Percentiles rank a stretch among this genome's conserved stretches.
phyloP scores from a whole-genome alignment of 495 filamentous ascomycete species.

The Penicillium desertorum region DNA sequence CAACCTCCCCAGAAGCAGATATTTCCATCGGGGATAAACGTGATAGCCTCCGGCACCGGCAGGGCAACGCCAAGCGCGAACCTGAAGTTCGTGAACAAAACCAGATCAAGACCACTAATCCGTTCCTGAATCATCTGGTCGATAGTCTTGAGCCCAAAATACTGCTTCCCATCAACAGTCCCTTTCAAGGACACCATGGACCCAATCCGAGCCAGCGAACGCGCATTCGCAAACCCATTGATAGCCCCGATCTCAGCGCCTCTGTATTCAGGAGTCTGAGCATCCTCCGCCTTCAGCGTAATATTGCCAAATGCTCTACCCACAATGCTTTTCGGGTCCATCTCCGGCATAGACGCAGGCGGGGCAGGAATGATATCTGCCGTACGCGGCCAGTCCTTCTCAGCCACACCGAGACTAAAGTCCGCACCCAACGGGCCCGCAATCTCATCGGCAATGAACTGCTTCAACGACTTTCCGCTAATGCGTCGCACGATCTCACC shows the following conservation, averaged over 20 bases:
- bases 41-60: slow-evolving; percentile 12
- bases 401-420: slow-evolving; percentile 37
- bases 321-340: slow-evolving; percentile 20
- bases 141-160: slow-evolving; percentile 33
- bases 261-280: slow-evolving; percentile 24
- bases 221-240: slow-evolving; percentile 39
- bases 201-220: slow-evolving; percentile 31
- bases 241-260: slow-evolving; percentile 27
- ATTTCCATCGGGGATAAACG: slow-evolving; percentile 32
- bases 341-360: neutral
- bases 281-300: neutral
- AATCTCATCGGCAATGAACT: slow-evolving; percentile 46
- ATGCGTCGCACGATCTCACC: slow-evolving; percentile 41
- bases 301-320: slow-evolving; percentile 12
- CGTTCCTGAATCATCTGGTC: slow-evolving; percentile 42
- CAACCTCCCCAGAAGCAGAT: slow-evolving; percentile 47
- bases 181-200: slow-evolving; percentile 35
- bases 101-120: slow-evolving; percentile 34
- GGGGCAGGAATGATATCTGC: slow-evolving; percentile 27
- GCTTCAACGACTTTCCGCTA: slow-evolving; percentile 36
- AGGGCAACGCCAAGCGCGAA: slow-evolving; percentile 43
- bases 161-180: slow-evolving; percentile 29
- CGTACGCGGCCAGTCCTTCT: slow-evolving; percentile 34
- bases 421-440: slow-evolving; percentile 39
- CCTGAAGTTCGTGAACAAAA: slow-evolving; percentile 24